Evolutionary conservation across 768 basidiomycete genomes (phyloP).

Genomic region (Macrolepiota fuliginosa): DNA sequence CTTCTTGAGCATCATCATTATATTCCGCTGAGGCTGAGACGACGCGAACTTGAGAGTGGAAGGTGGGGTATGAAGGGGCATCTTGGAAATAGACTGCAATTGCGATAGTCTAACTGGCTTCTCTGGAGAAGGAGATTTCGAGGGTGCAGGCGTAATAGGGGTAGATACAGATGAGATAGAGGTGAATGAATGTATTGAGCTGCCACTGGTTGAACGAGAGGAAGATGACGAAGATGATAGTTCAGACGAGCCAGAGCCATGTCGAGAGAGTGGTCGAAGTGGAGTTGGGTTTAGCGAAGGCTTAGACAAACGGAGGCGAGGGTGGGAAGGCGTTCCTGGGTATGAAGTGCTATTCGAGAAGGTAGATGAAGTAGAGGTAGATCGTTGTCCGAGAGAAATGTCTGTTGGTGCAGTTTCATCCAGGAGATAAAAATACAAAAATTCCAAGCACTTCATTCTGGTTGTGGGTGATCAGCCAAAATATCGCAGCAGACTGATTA

Average conservation of each 20-base stretch:
- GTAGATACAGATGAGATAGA: slow-evolving; percentile 38
- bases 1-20: slow-evolving; percentile 63
- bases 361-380: slow-evolving; percentile 28
- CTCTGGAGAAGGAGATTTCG: slow-evolving; percentile 41
- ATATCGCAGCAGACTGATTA: neutral
- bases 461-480: neutral
- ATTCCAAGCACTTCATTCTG: slow-evolving; percentile 96
- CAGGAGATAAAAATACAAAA: slow-evolving; percentile 91
- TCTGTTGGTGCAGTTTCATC: slow-evolving; percentile 55
- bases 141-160: slow-evolving; percentile 30
- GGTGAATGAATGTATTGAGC: slow-evolving; percentile 39
- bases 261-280: slow-evolving; percentile 34
- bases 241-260: slow-evolving; percentile 29
- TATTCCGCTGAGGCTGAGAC: slow-evolving; percentile 34
- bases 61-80: neutral
- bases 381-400: slow-evolving; percentile 7
- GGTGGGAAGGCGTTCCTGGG: slow-evolving; percentile 14
- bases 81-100: neutral
- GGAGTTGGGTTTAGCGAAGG: slow-evolving; percentile 36
- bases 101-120: slow-evolving; percentile 26
- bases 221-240: slow-evolving; percentile 27
- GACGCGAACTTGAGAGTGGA: slow-evolving; percentile 21
- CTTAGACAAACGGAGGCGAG: slow-evolving; percentile 39
- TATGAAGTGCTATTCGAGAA: slow-evolving; percentile 14
- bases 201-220: slow-evolving; percentile 40